Conservation (phyloP, 306 rosid species). For the Cotoneaster glaucophyllus region DNA sequence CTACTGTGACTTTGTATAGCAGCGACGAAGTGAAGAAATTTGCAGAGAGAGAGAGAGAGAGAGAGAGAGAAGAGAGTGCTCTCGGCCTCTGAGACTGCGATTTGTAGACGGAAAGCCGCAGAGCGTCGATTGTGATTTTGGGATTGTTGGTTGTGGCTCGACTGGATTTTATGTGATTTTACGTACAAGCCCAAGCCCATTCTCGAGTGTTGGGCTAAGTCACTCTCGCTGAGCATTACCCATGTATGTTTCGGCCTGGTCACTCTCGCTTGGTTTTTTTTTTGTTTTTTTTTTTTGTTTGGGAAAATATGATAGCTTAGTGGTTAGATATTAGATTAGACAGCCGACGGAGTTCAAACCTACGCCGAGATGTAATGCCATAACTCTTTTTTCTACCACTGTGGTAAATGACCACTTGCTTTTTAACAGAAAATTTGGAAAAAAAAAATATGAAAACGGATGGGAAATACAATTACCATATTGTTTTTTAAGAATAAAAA, state of each 20-base stretch:
- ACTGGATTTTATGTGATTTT: background rate
- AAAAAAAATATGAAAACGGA: too few relatives aligned
- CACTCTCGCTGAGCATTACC: background rate
- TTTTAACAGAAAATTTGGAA: too few relatives aligned
- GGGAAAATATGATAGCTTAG: too few relatives aligned
- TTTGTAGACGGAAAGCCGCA: background rate
- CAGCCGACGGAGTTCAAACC: accelerated
- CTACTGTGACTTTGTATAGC: background rate
- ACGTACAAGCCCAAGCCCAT: background rate
- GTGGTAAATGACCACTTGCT: accelerated
- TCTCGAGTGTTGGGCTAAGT: background rate
- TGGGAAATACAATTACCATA: too few relatives aligned
- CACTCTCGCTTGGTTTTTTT: background rate
- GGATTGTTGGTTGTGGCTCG: background rate
- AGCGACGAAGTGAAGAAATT: background rate
- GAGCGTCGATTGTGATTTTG: background rate
- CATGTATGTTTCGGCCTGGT: background rate
- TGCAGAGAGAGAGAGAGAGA: background rate
- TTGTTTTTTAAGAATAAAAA: too few relatives aligned
- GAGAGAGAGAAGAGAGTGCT: background rate
- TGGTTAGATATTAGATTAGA: too few relatives aligned
- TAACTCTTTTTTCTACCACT: accelerated
- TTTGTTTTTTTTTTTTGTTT: too few relatives aligned
- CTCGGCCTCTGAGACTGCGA: background rate
- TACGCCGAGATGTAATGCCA: too few relatives aligned